phyloP scores from a whole-genome alignment of 176 grass and related monocot species.

The Leersia perrieri region DNA sequence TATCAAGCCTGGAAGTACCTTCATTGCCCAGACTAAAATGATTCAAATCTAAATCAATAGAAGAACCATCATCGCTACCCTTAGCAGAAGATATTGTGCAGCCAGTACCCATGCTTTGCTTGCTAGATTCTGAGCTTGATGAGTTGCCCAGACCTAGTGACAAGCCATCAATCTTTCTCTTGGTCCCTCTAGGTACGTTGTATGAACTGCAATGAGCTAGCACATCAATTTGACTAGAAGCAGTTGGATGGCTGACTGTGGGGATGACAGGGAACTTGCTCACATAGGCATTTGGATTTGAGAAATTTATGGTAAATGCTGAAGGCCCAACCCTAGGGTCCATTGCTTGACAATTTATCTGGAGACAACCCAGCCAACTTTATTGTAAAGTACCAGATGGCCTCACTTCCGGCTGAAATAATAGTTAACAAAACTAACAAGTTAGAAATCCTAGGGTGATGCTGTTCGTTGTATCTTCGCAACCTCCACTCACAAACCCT shows the following conservation, averaged over 20 bases:
- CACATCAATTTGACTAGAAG: constrained; percentile 44
- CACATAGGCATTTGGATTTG: constrained; percentile 35
- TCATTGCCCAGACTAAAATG: constrained; percentile 62
- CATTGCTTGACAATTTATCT: constrained; percentile 31
- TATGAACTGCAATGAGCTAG: constrained; percentile 6
- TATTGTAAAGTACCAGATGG: constrained; percentile 15
- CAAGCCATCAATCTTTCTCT: constrained; percentile 60
- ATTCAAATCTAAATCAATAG: constrained; percentile 61
- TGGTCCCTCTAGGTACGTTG: constrained; percentile 48
- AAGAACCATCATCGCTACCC: constrained; percentile 60
- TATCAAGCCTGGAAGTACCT: constrained; percentile 44
- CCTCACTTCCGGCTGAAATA: constrained; percentile 42
- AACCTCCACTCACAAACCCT: constrained; percentile 96
- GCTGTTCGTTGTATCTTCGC: constrained; percentile 32
- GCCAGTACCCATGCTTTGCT: constrained; percentile 57
- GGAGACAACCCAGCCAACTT: constrained; percentile 11
- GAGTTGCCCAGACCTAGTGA: constrained; percentile 51
- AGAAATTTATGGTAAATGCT: constrained; percentile 51
- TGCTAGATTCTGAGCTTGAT: constrained; percentile 72
- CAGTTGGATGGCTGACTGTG: constrained; percentile 8
- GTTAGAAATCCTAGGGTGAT: constrained; percentile 40
- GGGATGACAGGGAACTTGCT: constrained; percentile 21
- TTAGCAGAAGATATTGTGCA: constrained; percentile 58
- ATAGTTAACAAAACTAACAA: constrained; percentile 43
- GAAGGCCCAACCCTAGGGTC: constrained; percentile 24